Conservation (phyloP, 495 filamentous ascomycete genomes). For the Pseudevernia furfuracea region DNA sequence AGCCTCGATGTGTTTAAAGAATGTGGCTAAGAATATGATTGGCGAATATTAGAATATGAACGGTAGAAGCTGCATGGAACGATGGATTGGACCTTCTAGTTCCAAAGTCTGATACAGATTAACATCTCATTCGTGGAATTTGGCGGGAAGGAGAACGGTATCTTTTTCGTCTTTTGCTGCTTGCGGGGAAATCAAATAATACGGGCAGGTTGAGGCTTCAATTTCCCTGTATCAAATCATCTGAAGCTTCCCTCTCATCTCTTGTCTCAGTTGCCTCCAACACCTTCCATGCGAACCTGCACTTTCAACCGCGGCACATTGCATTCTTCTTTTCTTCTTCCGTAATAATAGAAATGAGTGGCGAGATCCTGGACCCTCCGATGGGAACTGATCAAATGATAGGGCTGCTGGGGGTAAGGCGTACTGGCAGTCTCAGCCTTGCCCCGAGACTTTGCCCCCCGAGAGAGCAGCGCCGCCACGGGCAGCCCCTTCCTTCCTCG, state of each 20-base stretch:
- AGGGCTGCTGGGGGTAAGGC: slow-evolving; percentile 19
- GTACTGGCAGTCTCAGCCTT: not conserved
- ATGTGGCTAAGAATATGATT: too few relatives aligned
- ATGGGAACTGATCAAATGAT: not conserved
- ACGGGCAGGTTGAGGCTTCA: slow-evolving; percentile 11
- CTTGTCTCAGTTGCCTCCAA: not conserved
- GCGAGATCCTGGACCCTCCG: not conserved
- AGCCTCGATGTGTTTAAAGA: too few relatives aligned
- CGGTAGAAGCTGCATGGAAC: slow-evolving; percentile 16
- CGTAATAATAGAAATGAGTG: slow-evolving; percentile 14
- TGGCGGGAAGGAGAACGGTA: not conserved
- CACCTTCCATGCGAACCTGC: not conserved
- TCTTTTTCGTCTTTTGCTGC: not conserved
- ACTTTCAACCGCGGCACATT: slow-evolving; percentile 1
- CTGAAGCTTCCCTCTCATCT: too few relatives aligned
- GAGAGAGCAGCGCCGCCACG: not conserved
- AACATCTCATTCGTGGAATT: too few relatives aligned
- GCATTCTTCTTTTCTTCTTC: not conserved
- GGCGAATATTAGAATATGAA: not conserved
- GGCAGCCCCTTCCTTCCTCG: slow-evolving; percentile 10
- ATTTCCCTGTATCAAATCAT: slow-evolving; percentile 1
- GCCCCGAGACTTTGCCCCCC: slow-evolving; percentile 1
- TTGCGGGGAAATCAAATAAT: slow-evolving; percentile 9
- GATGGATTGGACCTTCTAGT: slow-evolving; percentile 8
- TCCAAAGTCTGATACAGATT: not conserved